Conservation (phyloP, 371 early-diverging fungal genomes). For the Mortierella sp. region DNA sequence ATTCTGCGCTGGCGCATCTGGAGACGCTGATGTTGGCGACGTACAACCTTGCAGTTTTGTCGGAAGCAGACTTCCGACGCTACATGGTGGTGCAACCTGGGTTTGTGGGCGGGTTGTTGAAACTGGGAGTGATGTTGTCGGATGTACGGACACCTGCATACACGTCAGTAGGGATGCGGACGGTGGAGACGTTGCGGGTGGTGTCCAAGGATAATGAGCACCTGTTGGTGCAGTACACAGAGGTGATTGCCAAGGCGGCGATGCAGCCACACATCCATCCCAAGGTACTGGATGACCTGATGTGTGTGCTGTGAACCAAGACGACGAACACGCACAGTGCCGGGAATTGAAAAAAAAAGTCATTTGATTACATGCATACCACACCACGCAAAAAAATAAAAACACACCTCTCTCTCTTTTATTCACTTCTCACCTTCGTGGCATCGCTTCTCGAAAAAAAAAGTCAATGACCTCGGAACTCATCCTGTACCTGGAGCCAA, state of each 20-base stretch:
- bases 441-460: too few species aligned
- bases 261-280: constrained; percentile 50
- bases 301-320: constrained; percentile 46
- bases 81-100: constrained; percentile 54
- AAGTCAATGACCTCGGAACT: constrained; percentile 23
- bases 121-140: constrained; percentile 62
- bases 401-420: too few species aligned
- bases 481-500: constrained; percentile 36
- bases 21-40: constrained; percentile 65
- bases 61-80: constrained; percentile 52
- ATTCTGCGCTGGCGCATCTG: constrained; percentile 60
- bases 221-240: constrained; percentile 49
- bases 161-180: constrained; percentile 43
- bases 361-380: too few species aligned
- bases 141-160: constrained; percentile 58
- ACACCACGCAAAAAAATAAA: too few species aligned
- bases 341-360: too few species aligned
- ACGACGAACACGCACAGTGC: too few species aligned
- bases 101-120: constrained; percentile 59
- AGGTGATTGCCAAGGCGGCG: constrained; percentile 49
- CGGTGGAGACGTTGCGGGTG: constrained; percentile 48
- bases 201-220: constrained; percentile 49
- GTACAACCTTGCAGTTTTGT: constrained; percentile 63
- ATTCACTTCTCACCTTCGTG: too few species aligned
- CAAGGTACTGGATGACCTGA: constrained; percentile 40